Evolutionary conservation across 2,329 filamentous ascomycete genomes (phyloP), one percentile per base, ranked within the genome.

Genomic region (Pseudophaeomoniella oleicola): DNA sequence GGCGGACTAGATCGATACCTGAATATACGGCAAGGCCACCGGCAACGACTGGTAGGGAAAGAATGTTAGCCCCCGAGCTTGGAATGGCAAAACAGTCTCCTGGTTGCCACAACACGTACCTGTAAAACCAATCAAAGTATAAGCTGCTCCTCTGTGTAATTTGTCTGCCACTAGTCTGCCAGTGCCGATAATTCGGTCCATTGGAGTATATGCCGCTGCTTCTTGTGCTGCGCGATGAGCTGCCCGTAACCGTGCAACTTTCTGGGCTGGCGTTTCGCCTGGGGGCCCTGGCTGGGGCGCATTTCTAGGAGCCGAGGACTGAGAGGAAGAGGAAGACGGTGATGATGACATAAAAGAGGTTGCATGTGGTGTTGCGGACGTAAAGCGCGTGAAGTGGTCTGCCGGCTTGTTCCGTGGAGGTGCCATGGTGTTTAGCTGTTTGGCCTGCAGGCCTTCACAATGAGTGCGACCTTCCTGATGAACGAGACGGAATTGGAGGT

Each of bases 211-310:
- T 33, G 67, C 63, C 49, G 71, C 65, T 32, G 75, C 71, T 46
- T 69, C 65, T 56, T 72, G 72, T 32, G 77, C 75, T n/a, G 74
- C 74, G 40, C 75, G 65, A 53, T 80, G 76, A 42, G 78, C 75
- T 32, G 75, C 75, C 37, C 79, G 68, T 49, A 84, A 60, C 41
- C 79, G 68, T 44, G 73, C 69, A 22, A 84, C 78, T 48, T 77
- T 75, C 59, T 83, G 71, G 54, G 75, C 73, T 35, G 79, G 71
- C 2, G 77, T 79, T 59, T 84, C 78, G 43, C 50, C 48, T 39
- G 42, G 41, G 2, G 48, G 52, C 37, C 47, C 49, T 15, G 53
- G 46, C 12, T 46, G 51, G 34, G 40, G 37, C 47, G 39, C 30
- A 36, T 37, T 31, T 34, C 29, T 35, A 18, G 37, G 35, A 31